Conservation (phyloP, 768 basidiomycete species). For the Leccinum aurantiacum region DNA sequence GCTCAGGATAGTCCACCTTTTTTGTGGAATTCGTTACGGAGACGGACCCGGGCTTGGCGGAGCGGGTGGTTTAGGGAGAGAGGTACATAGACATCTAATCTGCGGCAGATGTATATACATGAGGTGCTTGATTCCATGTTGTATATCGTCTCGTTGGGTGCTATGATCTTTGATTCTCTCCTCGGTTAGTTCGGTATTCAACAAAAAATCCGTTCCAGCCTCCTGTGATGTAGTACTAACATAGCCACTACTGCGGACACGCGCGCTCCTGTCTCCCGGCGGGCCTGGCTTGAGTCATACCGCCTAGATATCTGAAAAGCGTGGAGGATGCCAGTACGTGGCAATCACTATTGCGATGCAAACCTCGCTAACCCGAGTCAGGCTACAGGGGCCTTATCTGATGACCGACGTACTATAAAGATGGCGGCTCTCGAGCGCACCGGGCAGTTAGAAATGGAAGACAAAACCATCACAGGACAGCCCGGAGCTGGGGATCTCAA, state of each 20-base stretch:
- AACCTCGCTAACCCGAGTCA: not conserved
- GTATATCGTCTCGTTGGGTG: slow-evolving; percentile 22
- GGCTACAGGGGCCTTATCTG: not conserved
- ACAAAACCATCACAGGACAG: not conserved
- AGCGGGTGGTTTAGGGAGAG: slow-evolving; percentile 7
- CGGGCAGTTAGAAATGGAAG: not conserved
- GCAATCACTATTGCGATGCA: not conserved
- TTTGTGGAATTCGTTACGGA: slow-evolving; percentile 3
- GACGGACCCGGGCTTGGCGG: slow-evolving; percentile 4
- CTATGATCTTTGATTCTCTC: slow-evolving; percentile 19
- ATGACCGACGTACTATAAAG: not conserved
- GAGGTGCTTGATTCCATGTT: slow-evolving; percentile 13
- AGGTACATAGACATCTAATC: slow-evolving; percentile 21
- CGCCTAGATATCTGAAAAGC: too few relatives aligned
- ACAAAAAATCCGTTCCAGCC: not conserved
- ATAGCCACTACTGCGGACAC: too few relatives aligned
- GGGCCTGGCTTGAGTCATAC: too few relatives aligned
- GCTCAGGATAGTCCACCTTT: not conserved
- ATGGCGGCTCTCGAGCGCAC: too few relatives aligned
- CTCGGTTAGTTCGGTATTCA: not conserved
- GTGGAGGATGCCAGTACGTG: not conserved
- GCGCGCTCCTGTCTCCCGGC: too few relatives aligned
- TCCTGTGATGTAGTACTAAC: too few relatives aligned
- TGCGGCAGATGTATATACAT: slow-evolving; percentile 18
- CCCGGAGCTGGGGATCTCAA: slow-evolving; percentile 14